A percentile compares a stretch with the other conserved stretches of the same genome.
Evolutionary conservation across 768 basidiomycete genomes (phyloP).

Genomic region (Russula emetica): DNA sequence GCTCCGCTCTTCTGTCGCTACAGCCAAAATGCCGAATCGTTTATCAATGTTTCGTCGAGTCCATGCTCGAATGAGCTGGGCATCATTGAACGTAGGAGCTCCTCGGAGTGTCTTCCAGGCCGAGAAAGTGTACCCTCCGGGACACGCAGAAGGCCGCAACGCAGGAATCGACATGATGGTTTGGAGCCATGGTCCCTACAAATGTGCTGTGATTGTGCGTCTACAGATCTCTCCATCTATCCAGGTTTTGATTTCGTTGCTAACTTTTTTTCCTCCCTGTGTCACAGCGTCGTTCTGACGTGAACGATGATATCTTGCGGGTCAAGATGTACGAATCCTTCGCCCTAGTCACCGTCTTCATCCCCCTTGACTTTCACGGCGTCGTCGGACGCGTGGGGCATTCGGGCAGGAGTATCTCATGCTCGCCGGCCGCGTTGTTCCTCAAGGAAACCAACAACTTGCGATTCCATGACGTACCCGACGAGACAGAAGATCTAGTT

Average conservation of each 20-base stretch:
- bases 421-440: conserved; percentile 10
- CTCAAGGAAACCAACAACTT: conserved; percentile 13
- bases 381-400: conserved; percentile 21
- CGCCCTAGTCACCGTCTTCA: conserved; percentile 11
- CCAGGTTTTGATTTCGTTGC: neutral
- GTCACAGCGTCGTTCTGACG: conserved; percentile 3
- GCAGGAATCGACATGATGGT: neutral
- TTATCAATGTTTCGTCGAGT: neutral
- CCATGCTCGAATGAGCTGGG: neutral
- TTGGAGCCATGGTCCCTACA: conserved; percentile 6
- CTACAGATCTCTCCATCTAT: neutral
- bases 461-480: conserved; percentile 10
- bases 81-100: neutral
- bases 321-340: conserved; percentile 21
- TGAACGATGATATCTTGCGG: neutral
- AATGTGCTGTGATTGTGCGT: conserved; percentile 18
- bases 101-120: conserved; percentile 5
- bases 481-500: conserved; percentile 10
- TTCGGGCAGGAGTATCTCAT: conserved; percentile 21
- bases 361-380: conserved; percentile 18
- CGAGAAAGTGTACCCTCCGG: neutral
- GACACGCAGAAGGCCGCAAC: neutral
- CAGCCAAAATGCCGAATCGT: neutral
- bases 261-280: neutral
- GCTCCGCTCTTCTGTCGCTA: neutral